Base-by-base conservation (phyloP, 2,329 filamentous ascomycete species). In the Stachybotrys echinatus region DNA sequence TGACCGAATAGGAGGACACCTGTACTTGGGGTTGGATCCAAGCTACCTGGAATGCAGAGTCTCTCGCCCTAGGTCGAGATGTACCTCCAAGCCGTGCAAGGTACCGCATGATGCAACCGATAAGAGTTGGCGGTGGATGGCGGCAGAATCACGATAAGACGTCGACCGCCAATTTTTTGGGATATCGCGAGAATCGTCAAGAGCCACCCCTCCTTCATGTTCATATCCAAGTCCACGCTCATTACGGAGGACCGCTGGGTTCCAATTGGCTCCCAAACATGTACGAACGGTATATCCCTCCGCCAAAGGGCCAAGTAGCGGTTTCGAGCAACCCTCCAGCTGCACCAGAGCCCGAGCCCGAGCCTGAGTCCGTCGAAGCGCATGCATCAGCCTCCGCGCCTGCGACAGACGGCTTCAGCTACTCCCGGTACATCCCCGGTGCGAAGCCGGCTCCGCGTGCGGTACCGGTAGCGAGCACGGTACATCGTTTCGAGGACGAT, bases 221-320 rank as follows among this genome's bases (percentile, higher is more conserved):
- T 52, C 51, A 57, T 50, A 44, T 14, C 42, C 31, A 48, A 39
- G 49, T 48, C 31, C 48, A 48, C 34, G 22, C 18, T n/a, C 19
- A 20, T 39, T 20, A 40, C 23, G 40, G 42, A 45, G 46, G 52
- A 3, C 14, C 14, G 10, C 27, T 34, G 27, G 27, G 3, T 34
- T 8, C 45, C 49, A 57, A 57, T 61, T 62, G 55, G 21, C 39
- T 45, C 47, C 23, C 23, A 48, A 52, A 12, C 22, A 72, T 72
- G 69, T 74, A 75, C 56, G 65, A 72, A 44, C 65, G 74, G 55
- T 75, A 76, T 51, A 60, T 75, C 17, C 73, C 69, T 39, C 61
- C 65, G 6, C 19, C 61, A 8, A 63, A 66, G 51, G 59, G 50
- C 37, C 50, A 61, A 48, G 54, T 50, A 22, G 42, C 47, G 37